phyloP scores from a whole-genome alignment of 805 yeast species.

The Cyberlindnera nakhonratchasimensis region DNA sequence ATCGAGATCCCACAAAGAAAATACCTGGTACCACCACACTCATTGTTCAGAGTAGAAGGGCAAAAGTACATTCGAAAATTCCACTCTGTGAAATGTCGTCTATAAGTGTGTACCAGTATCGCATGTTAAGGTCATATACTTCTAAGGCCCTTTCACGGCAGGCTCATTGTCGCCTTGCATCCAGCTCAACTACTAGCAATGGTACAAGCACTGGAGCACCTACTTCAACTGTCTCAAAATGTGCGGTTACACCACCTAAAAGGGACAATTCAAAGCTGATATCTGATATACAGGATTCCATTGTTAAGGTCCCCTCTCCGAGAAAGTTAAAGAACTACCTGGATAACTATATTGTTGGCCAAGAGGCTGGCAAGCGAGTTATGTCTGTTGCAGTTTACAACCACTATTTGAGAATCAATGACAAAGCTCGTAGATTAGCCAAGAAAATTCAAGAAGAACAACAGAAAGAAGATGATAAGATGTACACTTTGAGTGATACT shows the following conservation, averaged over 20 bases:
- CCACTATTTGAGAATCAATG: constrained; percentile 49
- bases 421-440: constrained; percentile 34
- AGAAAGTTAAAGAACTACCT: constrained; percentile 40
- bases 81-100: not conserved
- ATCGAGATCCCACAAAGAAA: no score
- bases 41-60: not conserved
- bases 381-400: constrained; percentile 60
- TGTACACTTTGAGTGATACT: constrained; percentile 21
- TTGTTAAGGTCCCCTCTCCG: constrained; percentile 43
- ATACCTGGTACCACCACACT: no score
- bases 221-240: not conserved
- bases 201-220: not conserved
- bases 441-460: constrained; percentile 27
- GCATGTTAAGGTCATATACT: not conserved
- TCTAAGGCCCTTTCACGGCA: not conserved
- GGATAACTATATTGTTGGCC: constrained; percentile 55
- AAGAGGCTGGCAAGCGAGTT: constrained; percentile 52
- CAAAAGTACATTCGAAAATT: not conserved
- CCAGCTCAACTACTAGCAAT: not conserved
- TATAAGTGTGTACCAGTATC: not conserved
- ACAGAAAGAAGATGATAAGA: constrained; percentile 30
- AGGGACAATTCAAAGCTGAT: constrained; percentile 1
- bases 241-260: not conserved
- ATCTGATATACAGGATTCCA: constrained; percentile 16
- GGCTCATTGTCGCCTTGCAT: not conserved